Base-by-base conservation (phyloP, 441 rosid species). In the Bocquillonia castaneifolia region DNA sequence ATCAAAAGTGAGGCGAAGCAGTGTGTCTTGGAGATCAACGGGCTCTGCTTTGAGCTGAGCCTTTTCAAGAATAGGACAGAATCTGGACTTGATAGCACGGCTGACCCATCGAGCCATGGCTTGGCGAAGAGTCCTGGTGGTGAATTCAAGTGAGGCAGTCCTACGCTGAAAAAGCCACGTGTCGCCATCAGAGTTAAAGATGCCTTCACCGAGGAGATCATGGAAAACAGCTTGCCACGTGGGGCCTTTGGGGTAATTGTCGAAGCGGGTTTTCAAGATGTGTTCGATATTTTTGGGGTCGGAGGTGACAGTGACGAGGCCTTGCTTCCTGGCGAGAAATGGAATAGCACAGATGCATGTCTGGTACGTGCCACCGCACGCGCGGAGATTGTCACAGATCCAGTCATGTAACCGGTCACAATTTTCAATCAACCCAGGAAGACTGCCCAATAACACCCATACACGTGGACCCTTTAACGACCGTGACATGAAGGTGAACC, bases 31-130 rank as follows among this genome's bases (percentile, higher is more conserved):
- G n/a, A 94, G 83, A 77, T 94, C 99, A 6, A 94, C 78, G 70
- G 94, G 82, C 79, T 84, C 78, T 20, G 68, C 78, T 0, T 53
- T 25, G 8, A 56, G 51, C 71, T 80, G 86, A 56, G 98, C 92
- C 55, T 81, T 44, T 58, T 85, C 81, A 0, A 94, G 92, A 31
- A 92, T 72, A 0, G 96, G 97, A 36, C 83, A 72, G 77, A 94
- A 90, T 8, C 97, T 66, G 39, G 78, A 63, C 80, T 82, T 83
- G 42, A 94, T 94, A 29, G 92, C 88, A 23, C 87, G 85, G 74
- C 78, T 87, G 31, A 94, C 89, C 99, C 99, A 94, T 0, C 97
- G 86, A 71, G 91, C 90, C 99, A 94, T 94, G 72, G 99, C 99
- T 64, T 87, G 96, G 68, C 99, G 98, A 20, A 94, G 94, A 5